Conservation (phyloP, 108 stramenopile genomes). For the Discostella stelligeroides region DNA sequence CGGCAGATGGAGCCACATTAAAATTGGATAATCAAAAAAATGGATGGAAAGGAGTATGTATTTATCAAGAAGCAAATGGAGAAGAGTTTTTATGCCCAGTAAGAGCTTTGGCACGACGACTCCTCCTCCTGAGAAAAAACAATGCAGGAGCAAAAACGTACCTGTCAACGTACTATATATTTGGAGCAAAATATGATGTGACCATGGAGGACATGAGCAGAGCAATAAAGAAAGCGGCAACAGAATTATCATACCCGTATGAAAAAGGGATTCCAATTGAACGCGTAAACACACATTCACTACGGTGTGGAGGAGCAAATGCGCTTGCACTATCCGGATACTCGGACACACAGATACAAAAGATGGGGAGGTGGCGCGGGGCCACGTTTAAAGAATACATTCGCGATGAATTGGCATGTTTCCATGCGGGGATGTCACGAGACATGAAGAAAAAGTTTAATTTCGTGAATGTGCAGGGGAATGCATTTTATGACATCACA, state of each 20-base stretch:
- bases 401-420: no score
- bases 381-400: no score
- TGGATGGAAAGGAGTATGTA: no score
- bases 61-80: slow-evolving; percentile 16
- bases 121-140: background rate
- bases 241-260: background rate
- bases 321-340: background rate
- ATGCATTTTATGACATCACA: no score
- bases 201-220: background rate
- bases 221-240: slow-evolving; percentile 1
- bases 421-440: no score
- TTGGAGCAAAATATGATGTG: background rate
- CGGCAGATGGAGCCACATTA: no score
- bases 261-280: background rate
- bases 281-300: no score
- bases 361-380: no score
- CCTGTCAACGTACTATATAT: slow-evolving; percentile 3
- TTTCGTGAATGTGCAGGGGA: no score
- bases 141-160: background rate
- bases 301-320: no score
- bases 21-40: no score
- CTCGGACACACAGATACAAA: slow-evolving; percentile 1
- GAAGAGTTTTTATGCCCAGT: slow-evolving; percentile 11
- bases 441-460: no score
- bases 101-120: background rate